Conservation (phyloP, 805 yeast species). For the Cyberlindnera veronae region DNA sequence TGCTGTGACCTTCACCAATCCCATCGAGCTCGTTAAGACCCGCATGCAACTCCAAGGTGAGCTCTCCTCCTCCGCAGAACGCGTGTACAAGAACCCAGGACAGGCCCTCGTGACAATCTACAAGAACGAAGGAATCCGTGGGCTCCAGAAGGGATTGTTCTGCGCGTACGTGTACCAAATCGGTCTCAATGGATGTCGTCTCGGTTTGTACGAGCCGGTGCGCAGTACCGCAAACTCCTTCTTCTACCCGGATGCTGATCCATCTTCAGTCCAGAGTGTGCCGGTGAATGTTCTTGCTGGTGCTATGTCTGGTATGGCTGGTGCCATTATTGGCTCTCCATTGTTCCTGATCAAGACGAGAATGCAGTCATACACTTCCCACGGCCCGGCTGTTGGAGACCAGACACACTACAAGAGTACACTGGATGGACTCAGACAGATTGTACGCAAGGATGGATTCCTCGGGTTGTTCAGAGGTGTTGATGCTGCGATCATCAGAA, state of each 20-base stretch:
- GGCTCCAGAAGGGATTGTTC: conserved; percentile 83
- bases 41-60: conserved; percentile 98
- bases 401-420: conserved; percentile 82
- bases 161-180: conserved; percentile 91
- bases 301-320: conserved; percentile 79
- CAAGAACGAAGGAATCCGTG: conserved; percentile 80
- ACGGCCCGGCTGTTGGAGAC: conserved; percentile 67
- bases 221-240: conserved; percentile 55
- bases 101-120: conserved; percentile 77
- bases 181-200: conserved; percentile 88
- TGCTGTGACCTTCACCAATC: conserved; percentile 95
- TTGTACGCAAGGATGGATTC: conserved; percentile 67
- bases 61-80: conserved; percentile 49
- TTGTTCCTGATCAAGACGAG: conserved; percentile 89
- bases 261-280: conserved; percentile 45
- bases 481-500: conserved; percentile 90
- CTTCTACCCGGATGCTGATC: conserved; percentile 49
- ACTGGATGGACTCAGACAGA: conserved; percentile 60
- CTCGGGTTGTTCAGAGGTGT: conserved; percentile 84
- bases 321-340: conserved; percentile 89
- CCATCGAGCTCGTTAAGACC: conserved; percentile 91
- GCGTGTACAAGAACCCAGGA: conserved; percentile 74
- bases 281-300: conserved; percentile 76
- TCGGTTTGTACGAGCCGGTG: conserved; percentile 91
- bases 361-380: conserved; percentile 86